Base-by-base conservation (phyloP, 257 asterid species). In the Catharanthus roseus region DNA sequence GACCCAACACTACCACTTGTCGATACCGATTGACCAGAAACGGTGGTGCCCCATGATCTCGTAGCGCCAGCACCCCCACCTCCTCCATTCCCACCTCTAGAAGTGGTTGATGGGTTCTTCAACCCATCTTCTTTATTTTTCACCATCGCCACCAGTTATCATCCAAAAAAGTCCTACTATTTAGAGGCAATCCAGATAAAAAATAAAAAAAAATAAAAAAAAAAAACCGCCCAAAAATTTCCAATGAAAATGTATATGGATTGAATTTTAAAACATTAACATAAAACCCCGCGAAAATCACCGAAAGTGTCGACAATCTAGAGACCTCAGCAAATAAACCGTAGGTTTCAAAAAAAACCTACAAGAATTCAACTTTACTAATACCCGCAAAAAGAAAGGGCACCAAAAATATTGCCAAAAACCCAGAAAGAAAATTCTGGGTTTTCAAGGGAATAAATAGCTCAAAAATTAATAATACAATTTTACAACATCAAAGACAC, bases 1-100 rank as follows among this genome's bases (percentile, higher is more conserved):
- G 99, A 89, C 49, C 99, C 99, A 50, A 89, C 82, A 41, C 99
- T 93, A 34, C 97, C 91, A 75, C 99, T 93, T 13, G 97, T 93
- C 21, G 97, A 91, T 74, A 89, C 79, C 4, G 99, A 93, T 78
- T 93, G 99, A 69, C 99, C 97, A 26, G 99, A 91, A 74, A 80
- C 81, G 41, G 95, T 82, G 55, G 96, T 87, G 13, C 97, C 97
- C 95, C 95, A 87, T 62, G 99, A 92, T 85, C 90, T 86, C 66
- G 92, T 84, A 67, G 85, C 86, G 72, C 93, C 95, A 36, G 83
- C 87, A 72, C 90, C 95, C 29, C 87, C 91, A 21, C 82, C 79
- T 29, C 75, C 75, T 18, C 80, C 80, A 50, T 62, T 67, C 60
- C 83, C 86, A 44, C 87, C 84, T 79, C 82, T 84, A 60, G 85